Base-by-base conservation (phyloP, 2,329 filamentous ascomycete species). In the Penicillium sp. region DNA sequence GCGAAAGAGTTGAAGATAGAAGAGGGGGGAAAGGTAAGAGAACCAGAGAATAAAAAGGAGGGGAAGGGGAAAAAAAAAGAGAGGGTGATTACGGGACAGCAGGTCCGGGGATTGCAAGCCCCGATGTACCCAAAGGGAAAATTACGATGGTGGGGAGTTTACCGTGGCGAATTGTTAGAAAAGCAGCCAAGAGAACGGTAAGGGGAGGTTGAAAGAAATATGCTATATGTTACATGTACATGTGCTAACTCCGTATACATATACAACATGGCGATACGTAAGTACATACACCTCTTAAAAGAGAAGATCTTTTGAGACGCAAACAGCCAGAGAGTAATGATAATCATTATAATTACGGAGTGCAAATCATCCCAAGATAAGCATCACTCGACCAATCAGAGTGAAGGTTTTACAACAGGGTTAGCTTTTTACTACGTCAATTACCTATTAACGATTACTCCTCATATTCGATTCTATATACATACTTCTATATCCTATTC, bases 381-480 rank as follows among this genome's bases (percentile, higher is more conserved):
- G 69, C 61, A 43, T 50, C 48, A 38, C 46, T 9, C 14, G 14
- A 42, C 70, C 70, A 73, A 73, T 73, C 60, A 73, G 55, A n/a
- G 35, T 0, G 8, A 5, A 26, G 59, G 57, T 35, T 67, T 72
- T 69, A 57, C 67, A 67, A 72, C 62, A 62, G 63, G 68, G 71
- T 72, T 71, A 72, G 66, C 59, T 67, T 70, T 68, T 49, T 58
- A 56, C 69, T 70, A 73, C 69, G 70, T 73, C 69, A 72, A 69
- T 35, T 28, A 46, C 33, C 26, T 22, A 22, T 22, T 22, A n/a
- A n/a, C n/a, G 26, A 26, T 26, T 26, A 26, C 26, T 26, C 4
- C 26, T 26, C 7, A 26, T 26, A 26, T 26, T n/a, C n/a, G n/a
- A n/a, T n/a, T n/a, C n/a, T n/a, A n/a, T n/a, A n/a, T n/a, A n/a